Base-by-base conservation (phyloP, 2,329 filamentous ascomycete genomes). In the Lachnellula cervina region DNA sequence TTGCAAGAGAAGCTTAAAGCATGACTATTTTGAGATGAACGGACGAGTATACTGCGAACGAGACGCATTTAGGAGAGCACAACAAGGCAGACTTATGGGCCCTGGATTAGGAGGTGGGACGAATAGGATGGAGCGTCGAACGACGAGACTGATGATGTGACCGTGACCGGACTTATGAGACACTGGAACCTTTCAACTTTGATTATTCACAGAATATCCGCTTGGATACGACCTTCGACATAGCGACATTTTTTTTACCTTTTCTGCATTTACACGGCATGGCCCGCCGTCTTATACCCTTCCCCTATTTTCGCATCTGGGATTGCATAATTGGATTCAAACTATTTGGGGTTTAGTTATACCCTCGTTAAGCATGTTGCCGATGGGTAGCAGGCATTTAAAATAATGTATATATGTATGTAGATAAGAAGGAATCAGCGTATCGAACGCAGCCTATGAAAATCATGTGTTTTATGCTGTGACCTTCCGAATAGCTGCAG, bases 11-110 rank as follows among this genome's bases (percentile, higher is more conserved):
- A 83, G 87, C 2, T 77, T 97, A 13, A 80, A 82, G 19, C 87
- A 93, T 45, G 93, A 94, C 59, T 97, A 97, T 71, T 97, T 94
- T 66, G 92, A 97, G 70, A 87, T 96, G 63, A 84, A 83, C 42
- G 89, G 89, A 23, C 79, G 77, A 45, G 83, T 88, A 0, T 96
- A 88, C 69, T 99, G 93, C 71, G 93, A 97, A 72, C 83, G 86
- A 45, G 91, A 97, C 69, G 92, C 91, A 4, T 86, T 66, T 48
- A 57, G 63, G 28, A 59, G 65, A 34, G 59, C 68, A 2, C 68
- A 69, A 49, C 56, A 63, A 49, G 54, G 55, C 13, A 55, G 61
- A 19, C 61, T 61, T 43, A 48, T 63, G 1, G 63, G 61, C 37
- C 49, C 60, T 45, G 55, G 55, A 49, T 32, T 32, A 32, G 53